These are phyloP conservation scores for Scedosporium apiospermum DNA, from an alignment of 2,329 filamentous ascomycete genomes.

Conservation along the genomic window DNA sequence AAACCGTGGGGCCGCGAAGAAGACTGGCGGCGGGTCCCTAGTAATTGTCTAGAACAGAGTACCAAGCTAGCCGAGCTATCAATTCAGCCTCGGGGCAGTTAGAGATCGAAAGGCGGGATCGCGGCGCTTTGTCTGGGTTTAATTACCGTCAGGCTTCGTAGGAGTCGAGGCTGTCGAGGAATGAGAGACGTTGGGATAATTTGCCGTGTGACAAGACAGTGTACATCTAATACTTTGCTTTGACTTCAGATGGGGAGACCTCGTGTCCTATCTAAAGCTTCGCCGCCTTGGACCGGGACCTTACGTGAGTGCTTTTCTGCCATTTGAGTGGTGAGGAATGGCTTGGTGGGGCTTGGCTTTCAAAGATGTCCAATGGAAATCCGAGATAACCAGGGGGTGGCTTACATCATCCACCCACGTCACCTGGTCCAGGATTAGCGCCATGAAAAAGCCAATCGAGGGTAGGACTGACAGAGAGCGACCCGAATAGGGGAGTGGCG, in stretches of 20 bases:
- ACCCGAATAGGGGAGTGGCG: neutral
- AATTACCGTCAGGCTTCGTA: neutral
- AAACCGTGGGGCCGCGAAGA: neutral
- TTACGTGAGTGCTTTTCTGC: neutral
- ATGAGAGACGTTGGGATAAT: neutral
- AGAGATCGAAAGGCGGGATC: neutral
- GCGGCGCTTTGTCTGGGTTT: neutral
- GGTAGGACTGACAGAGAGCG: neutral
- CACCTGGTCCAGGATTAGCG: conserved; percentile 4
- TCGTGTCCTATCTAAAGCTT: neutral
- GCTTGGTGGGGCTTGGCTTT: neutral
- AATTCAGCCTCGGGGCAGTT: neutral
- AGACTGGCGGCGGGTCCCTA: neutral
- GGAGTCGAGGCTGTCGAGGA: neutral
- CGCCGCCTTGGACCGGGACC: neutral
- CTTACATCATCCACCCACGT: conserved; percentile 1
- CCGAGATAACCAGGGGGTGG: neutral
- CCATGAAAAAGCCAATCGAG: neutral
- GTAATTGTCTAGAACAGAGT: neutral
- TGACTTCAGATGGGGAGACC: neutral
- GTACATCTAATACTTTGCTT: neutral
- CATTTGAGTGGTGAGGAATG: neutral
- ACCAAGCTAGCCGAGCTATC: neutral
- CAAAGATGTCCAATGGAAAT: neutral
- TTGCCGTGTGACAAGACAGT: neutral